Conservation (phyloP, 1,284 basidiomycete species). For the Fistulinella staudtii region DNA sequence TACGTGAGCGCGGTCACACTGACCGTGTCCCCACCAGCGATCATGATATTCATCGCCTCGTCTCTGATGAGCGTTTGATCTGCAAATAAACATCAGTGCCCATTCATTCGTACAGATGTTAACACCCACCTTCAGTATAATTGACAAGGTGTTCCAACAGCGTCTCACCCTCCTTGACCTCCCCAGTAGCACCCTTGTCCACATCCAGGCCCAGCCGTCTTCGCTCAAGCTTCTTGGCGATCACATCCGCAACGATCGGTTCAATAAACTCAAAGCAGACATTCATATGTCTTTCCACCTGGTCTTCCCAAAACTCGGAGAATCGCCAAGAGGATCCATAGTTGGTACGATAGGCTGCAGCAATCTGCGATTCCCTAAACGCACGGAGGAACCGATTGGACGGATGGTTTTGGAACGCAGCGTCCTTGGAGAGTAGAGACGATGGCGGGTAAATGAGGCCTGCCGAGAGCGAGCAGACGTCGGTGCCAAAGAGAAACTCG, state of each 20-base stretch:
- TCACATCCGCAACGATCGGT: neutral
- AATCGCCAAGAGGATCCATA: neutral
- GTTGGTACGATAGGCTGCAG: neutral
- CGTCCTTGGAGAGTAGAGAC: neutral
- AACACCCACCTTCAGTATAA: slow-evolving; percentile 24
- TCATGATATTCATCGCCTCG: slow-evolving; percentile 48
- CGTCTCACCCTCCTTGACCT: slow-evolving; percentile 26
- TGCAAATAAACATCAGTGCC: slow-evolving; percentile 1
- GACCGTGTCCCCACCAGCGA: slow-evolving; percentile 52
- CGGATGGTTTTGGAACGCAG: neutral
- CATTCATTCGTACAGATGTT: neutral
- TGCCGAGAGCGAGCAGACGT: neutral
- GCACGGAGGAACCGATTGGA: neutral
- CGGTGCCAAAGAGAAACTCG: slow-evolving; percentile 34
- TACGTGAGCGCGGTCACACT: slow-evolving; percentile 13
- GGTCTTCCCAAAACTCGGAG: neutral
- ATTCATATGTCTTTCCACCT: neutral
- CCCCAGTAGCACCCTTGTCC: slow-evolving; percentile 15
- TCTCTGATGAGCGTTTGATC: slow-evolving; percentile 40
- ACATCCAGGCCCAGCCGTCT: slow-evolving; percentile 4
- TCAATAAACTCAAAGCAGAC: neutral
- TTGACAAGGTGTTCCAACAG: slow-evolving; percentile 31
- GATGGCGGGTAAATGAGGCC: neutral
- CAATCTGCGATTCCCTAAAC: neutral
- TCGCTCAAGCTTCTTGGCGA: neutral